phyloP scores from a whole-genome alignment of 768 basidiomycete species.

The Suillus paluster region DNA sequence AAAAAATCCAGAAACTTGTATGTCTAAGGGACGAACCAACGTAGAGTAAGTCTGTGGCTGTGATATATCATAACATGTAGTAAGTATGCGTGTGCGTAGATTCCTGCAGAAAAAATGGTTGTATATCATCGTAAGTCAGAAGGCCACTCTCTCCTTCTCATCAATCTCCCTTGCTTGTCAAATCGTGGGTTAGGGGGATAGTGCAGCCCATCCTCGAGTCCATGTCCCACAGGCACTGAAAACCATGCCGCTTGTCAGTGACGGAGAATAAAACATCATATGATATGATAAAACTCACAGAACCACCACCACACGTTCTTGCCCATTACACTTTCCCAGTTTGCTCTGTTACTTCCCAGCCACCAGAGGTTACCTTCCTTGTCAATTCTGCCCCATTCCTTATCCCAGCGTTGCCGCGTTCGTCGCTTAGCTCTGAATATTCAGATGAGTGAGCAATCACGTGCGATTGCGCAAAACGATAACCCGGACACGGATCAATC shows the following conservation, averaged over 20 bases:
- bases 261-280: conserved; percentile 11
- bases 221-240: conserved; percentile 55
- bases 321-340: conserved; percentile 90
- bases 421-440: conserved; percentile 52
- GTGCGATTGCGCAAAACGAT: neutral
- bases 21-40: neutral
- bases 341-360: conserved; percentile 60
- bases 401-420: conserved; percentile 61
- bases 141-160: conserved; percentile 73
- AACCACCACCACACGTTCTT: conserved; percentile 70
- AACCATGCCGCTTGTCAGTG: neutral
- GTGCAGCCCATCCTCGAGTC: conserved; percentile 58
- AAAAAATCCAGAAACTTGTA: neutral
- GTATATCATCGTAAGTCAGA: conserved; percentile 54
- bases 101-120: conserved; percentile 6
- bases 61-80: neutral
- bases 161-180: conserved; percentile 68
- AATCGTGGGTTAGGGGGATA: conserved; percentile 78
- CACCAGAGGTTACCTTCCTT: conserved; percentile 90
- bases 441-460: neutral
- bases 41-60: neutral
- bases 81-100: neutral
- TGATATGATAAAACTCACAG: conserved; percentile 62
- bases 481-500: neutral
- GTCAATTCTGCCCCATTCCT: conserved; percentile 78